A percentile compares a stretch with the other conserved stretches of the same genome.
Conservation (phyloP, 768 basidiomycete genomes). For the Cystofilobasidium bisporidii region DNA sequence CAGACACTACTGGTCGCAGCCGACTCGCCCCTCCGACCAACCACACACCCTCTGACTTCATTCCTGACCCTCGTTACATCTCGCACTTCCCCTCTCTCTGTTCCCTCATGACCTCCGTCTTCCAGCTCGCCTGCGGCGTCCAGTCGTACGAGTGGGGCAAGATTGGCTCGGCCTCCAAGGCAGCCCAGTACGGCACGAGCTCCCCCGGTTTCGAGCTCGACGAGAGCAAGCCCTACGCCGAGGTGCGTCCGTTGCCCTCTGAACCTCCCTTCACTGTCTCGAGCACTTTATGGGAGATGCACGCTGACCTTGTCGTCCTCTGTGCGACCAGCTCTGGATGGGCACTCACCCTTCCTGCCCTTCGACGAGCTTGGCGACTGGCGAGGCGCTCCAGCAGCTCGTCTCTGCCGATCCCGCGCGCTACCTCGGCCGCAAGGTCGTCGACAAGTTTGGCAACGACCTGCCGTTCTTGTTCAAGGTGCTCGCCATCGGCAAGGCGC, state of each 20-base stretch:
- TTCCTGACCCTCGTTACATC: no score
- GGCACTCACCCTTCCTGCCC: slow-evolving; percentile 81
- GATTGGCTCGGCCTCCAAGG: slow-evolving; percentile 50
- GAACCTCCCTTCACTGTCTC: background rate
- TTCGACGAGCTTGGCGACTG: slow-evolving; percentile 45
- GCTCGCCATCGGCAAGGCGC: slow-evolving; percentile 74
- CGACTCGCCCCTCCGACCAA: no score
- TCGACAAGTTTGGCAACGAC: slow-evolving; percentile 48
- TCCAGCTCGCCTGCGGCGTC: slow-evolving; percentile 26
- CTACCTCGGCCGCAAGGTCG: slow-evolving; percentile 52
- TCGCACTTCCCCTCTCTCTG: background rate
- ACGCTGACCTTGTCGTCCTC: background rate
- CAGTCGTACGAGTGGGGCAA: slow-evolving; percentile 29
- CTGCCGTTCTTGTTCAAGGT: slow-evolving; percentile 90
- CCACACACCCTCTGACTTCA: no score
- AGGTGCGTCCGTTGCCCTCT: slow-evolving; percentile 50
- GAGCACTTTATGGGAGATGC: background rate
- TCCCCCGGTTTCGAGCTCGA: slow-evolving; percentile 60
- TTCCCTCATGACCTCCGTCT: slow-evolving; percentile 7
- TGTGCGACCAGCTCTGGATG: slow-evolving; percentile 77
- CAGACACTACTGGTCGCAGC: no score
- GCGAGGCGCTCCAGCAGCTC: slow-evolving; percentile 50
- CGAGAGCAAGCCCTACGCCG: slow-evolving; percentile 73
- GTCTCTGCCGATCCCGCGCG: slow-evolving; percentile 59
- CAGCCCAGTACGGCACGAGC: slow-evolving; percentile 69